Conservation (phyloP, 768 basidiomycete species). For the Gymnopilus junonius region DNA sequence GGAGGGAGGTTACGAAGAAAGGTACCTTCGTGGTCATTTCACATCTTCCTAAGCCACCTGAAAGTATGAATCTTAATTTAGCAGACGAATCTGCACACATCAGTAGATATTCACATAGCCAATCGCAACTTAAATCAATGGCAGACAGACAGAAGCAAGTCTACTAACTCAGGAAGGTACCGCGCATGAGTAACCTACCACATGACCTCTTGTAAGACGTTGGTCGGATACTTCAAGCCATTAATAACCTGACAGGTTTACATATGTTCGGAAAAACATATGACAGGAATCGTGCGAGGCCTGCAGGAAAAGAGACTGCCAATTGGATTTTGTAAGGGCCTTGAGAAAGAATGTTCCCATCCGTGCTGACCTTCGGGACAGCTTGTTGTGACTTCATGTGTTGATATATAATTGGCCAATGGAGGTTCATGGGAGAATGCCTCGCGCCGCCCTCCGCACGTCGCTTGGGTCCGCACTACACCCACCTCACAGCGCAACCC, state of each 20-base stretch:
- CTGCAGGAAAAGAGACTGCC: not conserved
- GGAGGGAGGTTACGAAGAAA: not conserved
- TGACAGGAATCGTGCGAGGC: not conserved
- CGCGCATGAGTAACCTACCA: too few relatives aligned
- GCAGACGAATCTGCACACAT: too few relatives aligned
- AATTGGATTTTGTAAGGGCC: not conserved
- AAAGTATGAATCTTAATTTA: too few relatives aligned
- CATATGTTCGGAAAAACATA: not conserved
- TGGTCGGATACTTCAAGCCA: not conserved
- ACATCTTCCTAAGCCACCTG: not conserved
- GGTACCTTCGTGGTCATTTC: too few relatives aligned
- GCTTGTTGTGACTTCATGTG: not conserved
- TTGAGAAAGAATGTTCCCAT: not conserved
- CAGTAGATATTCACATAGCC: too few relatives aligned
- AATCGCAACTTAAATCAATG: too few relatives aligned
- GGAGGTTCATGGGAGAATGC: not conserved
- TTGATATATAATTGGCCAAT: not conserved
- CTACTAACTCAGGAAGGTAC: too few relatives aligned
- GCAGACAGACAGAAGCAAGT: too few relatives aligned
- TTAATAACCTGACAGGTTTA: not conserved
- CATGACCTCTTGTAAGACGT: not conserved
- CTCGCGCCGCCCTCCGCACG: not conserved
- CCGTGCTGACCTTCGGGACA: not conserved
- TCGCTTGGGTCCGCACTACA: not conserved
- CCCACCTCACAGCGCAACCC: not conserved